phyloP scores from a whole-genome alignment of 169 alveolate genomes.

The Toxoplasma gondii region DNA sequence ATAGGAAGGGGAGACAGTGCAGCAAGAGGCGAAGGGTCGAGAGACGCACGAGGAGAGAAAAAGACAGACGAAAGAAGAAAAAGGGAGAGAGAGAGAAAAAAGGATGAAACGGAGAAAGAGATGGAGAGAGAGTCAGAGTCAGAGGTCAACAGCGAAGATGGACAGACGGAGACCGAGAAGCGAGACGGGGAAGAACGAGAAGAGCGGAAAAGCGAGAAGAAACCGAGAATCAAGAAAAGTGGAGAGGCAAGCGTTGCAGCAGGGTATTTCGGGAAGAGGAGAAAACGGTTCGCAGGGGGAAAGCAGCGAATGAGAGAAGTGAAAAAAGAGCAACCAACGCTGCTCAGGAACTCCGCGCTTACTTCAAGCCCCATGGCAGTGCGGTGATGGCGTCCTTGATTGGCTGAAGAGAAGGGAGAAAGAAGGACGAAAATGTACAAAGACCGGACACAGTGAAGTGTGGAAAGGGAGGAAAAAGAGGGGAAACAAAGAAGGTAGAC shows the following conservation, averaged over 20 bases:
- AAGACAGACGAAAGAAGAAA: too few species aligned
- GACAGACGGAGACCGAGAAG: neutral
- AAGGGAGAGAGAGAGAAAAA: neutral
- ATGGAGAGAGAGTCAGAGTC: neutral
- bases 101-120: neutral
- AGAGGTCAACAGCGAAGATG: neutral
- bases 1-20: too few species aligned
- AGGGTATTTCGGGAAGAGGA: neutral
- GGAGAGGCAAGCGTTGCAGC: neutral
- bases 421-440: neutral
- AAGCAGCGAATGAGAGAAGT: neutral
- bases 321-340: neutral
- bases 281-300: neutral
- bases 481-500: neutral
- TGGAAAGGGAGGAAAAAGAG: neutral
- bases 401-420: neutral
- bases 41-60: too few species aligned
- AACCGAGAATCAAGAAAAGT: neutral
- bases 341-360: neutral
- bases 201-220: neutral
- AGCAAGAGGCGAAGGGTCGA: too few species aligned
- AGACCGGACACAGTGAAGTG: neutral
- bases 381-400: conserved; percentile 1
- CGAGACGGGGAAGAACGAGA: neutral
- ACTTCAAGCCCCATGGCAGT: neutral